Conservation (phyloP, 2,329 filamentous ascomycete species). For the Simplicillium sp. region DNA sequence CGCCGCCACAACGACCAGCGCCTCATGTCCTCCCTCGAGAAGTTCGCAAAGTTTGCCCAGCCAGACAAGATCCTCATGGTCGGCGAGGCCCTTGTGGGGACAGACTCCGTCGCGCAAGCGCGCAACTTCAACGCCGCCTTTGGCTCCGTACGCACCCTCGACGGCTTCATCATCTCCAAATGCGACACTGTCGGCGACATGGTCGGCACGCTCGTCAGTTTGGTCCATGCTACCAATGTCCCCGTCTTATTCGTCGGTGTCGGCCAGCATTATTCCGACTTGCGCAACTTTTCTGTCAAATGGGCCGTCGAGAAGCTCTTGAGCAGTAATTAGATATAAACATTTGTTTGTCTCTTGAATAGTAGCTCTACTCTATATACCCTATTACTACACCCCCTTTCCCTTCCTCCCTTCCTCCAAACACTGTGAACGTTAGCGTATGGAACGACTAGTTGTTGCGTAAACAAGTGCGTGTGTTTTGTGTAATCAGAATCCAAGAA, state of each 20-base stretch:
- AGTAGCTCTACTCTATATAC: no score
- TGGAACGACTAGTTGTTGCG: no score
- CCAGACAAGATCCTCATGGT: conserved; percentile 99
- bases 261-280: conserved; percentile 59
- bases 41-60: conserved; percentile 91
- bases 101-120: conserved; percentile 90
- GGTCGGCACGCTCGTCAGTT: conserved; percentile 89
- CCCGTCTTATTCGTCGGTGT: conserved; percentile 86
- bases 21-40: conserved; percentile 93
- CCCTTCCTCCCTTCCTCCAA: no score
- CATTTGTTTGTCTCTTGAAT: no score
- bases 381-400: no score
- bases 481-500: no score
- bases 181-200: conserved; percentile 99
- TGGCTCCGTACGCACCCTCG: conserved; percentile 67
- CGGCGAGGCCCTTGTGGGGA: conserved; percentile 77
- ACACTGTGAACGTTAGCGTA: no score
- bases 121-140: conserved; percentile 94
- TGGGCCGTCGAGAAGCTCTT: conserved; percentile 61
- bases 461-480: no score
- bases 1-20: conserved; percentile 91
- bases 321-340: conserved; percentile 29
- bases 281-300: conserved; percentile 59
- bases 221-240: conserved; percentile 94
- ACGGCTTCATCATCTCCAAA: conserved; percentile 97